These are phyloP conservation scores for Yamadazyma spencermartinsiae DNA, from an alignment of 1,139 yeast species.

Conservation along the genomic window DNA sequence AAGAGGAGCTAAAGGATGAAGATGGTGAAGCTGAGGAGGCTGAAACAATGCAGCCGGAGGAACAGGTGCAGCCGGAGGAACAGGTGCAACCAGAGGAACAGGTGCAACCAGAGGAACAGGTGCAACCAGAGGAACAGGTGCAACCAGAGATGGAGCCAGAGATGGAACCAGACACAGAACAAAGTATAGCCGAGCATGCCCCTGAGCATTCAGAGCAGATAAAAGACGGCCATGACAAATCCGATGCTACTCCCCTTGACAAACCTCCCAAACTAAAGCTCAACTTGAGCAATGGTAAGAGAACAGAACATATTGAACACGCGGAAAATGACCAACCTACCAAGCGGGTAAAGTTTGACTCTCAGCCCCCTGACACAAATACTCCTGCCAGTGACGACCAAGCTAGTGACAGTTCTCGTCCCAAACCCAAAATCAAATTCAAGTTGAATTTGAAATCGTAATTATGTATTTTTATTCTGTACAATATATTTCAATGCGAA, in stretches of 20 bases:
- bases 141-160: no score
- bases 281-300: not conserved
- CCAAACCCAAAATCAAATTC: constrained; percentile 10
- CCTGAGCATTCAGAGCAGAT: not conserved
- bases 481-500: constrained; percentile 2
- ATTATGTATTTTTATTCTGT: constrained; percentile 3
- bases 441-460: constrained; percentile 9
- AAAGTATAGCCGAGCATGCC: no score
- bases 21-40: constrained; percentile 3
- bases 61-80: no score
- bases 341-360: constrained; percentile 2
- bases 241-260: no score
- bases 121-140: no score
- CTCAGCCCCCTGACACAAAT: constrained; percentile 1
- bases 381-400: not conserved
- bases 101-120: no score
- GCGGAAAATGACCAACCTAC: not conserved
- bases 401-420: not conserved
- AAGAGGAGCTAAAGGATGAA: no score
- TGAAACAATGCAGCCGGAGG: no score
- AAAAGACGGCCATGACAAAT: not conserved
- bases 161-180: no score
- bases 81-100: no score
- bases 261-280: not conserved
- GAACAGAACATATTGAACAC: no score